Evolutionary conservation across 345 rosid species (phyloP), one percentile per base, ranked within the genome.

Genomic region (Lepidium africanum): DNA sequence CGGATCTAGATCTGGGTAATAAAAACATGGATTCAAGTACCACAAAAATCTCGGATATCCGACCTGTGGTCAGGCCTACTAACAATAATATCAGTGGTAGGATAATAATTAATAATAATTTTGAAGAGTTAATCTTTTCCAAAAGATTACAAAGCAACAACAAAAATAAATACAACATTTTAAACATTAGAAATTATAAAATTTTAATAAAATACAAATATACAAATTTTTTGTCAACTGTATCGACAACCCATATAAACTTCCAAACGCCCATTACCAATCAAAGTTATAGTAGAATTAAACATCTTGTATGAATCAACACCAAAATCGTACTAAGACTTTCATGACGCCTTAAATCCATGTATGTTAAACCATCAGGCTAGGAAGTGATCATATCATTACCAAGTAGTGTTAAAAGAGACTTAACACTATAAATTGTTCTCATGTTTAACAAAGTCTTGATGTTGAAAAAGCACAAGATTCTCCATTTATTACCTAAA

Each of bases 401-500:
- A 8, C 8, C 21, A 21, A 2, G 12, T 37, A 15, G 41, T 43
- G 7, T 15, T 30, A 30, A 30, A 51, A 14, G 54, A 60, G 68
- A 51, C 21, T 30, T 6, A 45, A 63, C 57, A 71, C 41, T 15
- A 53, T 5, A 30, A 27, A 30, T 30, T 36, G 36, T 63, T 63
- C 46, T 42, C 68, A 53, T 52, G 68, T 51, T 41, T 35, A 23
- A 43, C 19, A 41, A 68, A 71, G 64, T 63, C 50, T 65, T 58
- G 39, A 58, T 17, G 11, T 50, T 48, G 23, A 49, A 51, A 46
- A 51, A 72, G 70, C 65, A 72, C 70, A 55, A 40, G 71, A 65
- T 66, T 73, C 77, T 73, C 16, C 23, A 40, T 65, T 59, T 9
- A 38, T 73, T 50, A 9, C 72, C 40, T 48, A 65, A 59, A 32